phyloP scores from a whole-genome alignment of 352 stramenopile species.

The Pythium utonaiense region DNA sequence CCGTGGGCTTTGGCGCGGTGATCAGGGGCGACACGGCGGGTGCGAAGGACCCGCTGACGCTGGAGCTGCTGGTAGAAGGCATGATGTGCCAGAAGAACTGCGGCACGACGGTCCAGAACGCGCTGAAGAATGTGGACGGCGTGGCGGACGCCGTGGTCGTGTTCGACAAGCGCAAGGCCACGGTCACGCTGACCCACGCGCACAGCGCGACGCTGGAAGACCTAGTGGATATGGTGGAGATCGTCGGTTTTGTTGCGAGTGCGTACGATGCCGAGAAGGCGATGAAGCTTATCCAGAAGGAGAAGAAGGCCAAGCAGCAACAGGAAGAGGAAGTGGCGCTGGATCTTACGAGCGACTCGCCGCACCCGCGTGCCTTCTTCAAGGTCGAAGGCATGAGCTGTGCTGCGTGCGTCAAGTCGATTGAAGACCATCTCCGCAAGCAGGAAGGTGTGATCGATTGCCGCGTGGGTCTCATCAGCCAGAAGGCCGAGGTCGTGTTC shows the following conservation, averaged over 20 bases:
- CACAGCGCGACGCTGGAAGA: constrained; percentile 54
- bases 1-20: constrained; percentile 69
- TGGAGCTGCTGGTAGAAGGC: constrained; percentile 84
- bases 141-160: constrained; percentile 63
- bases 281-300: constrained; percentile 44
- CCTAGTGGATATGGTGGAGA: constrained; percentile 76
- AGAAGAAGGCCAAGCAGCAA: constrained; percentile 33
- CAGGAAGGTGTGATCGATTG: constrained; percentile 65
- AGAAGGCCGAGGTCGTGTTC: constrained; percentile 84
- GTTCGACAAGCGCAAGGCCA: constrained; percentile 71
- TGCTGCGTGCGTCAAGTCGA: constrained; percentile 83
- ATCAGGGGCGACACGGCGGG: constrained; percentile 21
- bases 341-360: constrained; percentile 34
- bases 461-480: constrained; percentile 79
- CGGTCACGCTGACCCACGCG: constrained; percentile 43
- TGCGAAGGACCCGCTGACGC: constrained; percentile 27
- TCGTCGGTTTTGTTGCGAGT: constrained; percentile 58
- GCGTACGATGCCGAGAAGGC: constrained; percentile 56
- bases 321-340: constrained; percentile 30
- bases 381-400: constrained; percentile 86
- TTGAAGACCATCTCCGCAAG: constrained; percentile 74
- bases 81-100: constrained; percentile 97
- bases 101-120: constrained; percentile 88
- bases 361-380: constrained; percentile 74
- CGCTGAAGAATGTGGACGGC: constrained; percentile 70